Percentiles rank a stretch among this genome's conserved stretches.
Evolutionary conservation across 78 protist species (phyloP).

Genomic region (Dictyostelium citrinum): DNA sequence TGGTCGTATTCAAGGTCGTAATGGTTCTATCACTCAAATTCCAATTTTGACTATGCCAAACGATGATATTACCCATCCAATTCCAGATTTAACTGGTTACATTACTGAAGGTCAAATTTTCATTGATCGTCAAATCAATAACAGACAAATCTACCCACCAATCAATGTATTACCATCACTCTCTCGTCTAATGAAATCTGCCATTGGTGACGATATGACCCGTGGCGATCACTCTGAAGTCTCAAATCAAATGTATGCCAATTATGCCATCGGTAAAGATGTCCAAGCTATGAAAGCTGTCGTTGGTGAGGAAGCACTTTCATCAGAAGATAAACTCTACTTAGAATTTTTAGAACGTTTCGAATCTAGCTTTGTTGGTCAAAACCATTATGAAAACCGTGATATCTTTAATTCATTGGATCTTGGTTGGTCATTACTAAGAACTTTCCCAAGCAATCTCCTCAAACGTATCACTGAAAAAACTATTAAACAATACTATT

Average conservation of each 20-base stretch:
- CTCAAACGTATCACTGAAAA: slow-evolving; percentile 92
- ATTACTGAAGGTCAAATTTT: slow-evolving; percentile 99
- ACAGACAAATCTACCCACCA: slow-evolving; percentile 98
- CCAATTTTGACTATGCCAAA: slow-evolving; percentile 99
- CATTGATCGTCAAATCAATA: slow-evolving; percentile 98
- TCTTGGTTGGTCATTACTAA: slow-evolving; percentile 98
- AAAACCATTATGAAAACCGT: slow-evolving; percentile 93
- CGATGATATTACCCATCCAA: slow-evolving; percentile 99
- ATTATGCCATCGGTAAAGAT: slow-evolving; percentile 99
- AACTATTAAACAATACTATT: slow-evolving; percentile 84
- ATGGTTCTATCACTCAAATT: slow-evolving; percentile 99
- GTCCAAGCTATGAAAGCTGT: slow-evolving; percentile 99
- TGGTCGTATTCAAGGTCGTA: slow-evolving; percentile 98
- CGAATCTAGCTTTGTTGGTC: slow-evolving; percentile 96
- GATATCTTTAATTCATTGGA: slow-evolving; percentile 96
- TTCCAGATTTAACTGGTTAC: slow-evolving; percentile 99
- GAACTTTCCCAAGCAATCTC: slow-evolving; percentile 97
- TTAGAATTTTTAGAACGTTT: slow-evolving; percentile 98
- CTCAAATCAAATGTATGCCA: slow-evolving; percentile 99
- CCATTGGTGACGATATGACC: slow-evolving; percentile 98
- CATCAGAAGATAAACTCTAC: slow-evolving; percentile 96
- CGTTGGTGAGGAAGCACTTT: slow-evolving; percentile 99
- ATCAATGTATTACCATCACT: slow-evolving; percentile 99
- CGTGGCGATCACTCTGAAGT: slow-evolving; percentile 98
- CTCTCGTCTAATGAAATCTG: slow-evolving; percentile 99